Evolutionary conservation across 345 rosid species (phyloP).

Genomic region (Dimocarpus longan): DNA sequence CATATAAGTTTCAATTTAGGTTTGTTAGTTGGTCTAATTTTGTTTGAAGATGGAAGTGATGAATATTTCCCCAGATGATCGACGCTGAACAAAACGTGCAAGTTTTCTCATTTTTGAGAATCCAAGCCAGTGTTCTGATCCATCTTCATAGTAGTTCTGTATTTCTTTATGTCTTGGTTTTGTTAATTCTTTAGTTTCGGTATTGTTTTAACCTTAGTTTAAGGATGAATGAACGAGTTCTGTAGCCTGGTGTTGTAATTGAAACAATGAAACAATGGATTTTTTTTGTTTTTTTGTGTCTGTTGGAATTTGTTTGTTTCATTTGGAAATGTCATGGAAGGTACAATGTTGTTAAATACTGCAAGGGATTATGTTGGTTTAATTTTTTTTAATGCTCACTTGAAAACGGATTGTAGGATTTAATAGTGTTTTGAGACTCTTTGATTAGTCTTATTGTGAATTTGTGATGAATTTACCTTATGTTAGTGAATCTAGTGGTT

Average conservation of each 20-base stretch:
- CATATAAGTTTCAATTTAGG: too few species aligned
- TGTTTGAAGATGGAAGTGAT: slow-evolving; percentile 15
- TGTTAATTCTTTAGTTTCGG: background rate
- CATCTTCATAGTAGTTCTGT: background rate
- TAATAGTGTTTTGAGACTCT: background rate
- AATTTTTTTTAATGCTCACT: too few species aligned
- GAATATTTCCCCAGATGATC: slow-evolving; percentile 23
- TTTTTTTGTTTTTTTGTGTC: too few species aligned
- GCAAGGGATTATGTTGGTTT: too few species aligned
- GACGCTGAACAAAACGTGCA: slow-evolving; percentile 13
- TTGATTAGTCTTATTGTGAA: background rate
- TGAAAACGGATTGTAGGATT: background rate
- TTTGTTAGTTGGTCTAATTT: background rate
- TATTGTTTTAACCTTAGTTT: background rate
- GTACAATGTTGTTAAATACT: too few species aligned
- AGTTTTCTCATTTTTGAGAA: slow-evolving; percentile 19
- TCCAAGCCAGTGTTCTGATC: slow-evolving; percentile 20
- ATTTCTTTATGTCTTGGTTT: background rate
- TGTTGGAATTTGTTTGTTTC: background rate
- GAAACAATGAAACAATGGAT: background rate
- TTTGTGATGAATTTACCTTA: background rate
- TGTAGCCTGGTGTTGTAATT: background rate
- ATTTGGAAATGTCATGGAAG: too few species aligned
- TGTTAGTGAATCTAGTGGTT: background rate
- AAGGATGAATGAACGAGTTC: too few species aligned